phyloP scores from a whole-genome alignment of 1,284 basidiomycete genomes.

The Coniferiporia sulphurascens region DNA sequence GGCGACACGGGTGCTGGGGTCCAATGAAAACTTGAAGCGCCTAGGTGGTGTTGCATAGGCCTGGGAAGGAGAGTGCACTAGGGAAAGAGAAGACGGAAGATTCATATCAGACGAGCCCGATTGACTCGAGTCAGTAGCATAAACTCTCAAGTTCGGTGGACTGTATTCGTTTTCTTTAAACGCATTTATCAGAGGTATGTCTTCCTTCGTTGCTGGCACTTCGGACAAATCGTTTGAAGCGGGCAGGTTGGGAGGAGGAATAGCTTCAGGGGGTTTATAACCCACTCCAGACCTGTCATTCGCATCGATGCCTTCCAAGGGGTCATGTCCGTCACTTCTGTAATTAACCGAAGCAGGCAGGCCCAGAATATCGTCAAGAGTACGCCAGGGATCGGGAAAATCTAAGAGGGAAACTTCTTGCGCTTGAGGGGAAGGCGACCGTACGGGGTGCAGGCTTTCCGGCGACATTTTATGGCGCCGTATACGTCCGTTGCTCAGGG shows the following conservation, averaged over 20 bases:
- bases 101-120: neutral
- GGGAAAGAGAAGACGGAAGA: neutral
- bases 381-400: slow-evolving; percentile 20
- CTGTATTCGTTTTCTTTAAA: neutral
- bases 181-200: neutral
- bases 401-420: slow-evolving; percentile 9
- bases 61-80: neutral
- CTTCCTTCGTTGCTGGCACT: neutral
- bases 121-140: neutral
- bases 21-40: neutral
- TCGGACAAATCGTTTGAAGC: neutral
- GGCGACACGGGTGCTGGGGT: neutral
- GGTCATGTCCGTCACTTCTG: neutral
- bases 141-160: neutral
- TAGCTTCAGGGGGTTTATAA: neutral
- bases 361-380: slow-evolving; percentile 18
- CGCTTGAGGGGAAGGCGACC: neutral
- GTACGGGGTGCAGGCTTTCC: neutral
- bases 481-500: neutral
- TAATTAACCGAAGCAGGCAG: slow-evolving; percentile 15
- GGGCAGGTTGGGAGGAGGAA: neutral
- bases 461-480: too few species aligned
- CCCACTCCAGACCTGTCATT: slow-evolving; percentile 15
- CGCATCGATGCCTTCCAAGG: neutral
- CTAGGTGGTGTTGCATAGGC: neutral